Evolutionary conservation across 2,329 filamentous ascomycete genomes (phyloP).

Genomic region (Sphaerulina populicola): DNA sequence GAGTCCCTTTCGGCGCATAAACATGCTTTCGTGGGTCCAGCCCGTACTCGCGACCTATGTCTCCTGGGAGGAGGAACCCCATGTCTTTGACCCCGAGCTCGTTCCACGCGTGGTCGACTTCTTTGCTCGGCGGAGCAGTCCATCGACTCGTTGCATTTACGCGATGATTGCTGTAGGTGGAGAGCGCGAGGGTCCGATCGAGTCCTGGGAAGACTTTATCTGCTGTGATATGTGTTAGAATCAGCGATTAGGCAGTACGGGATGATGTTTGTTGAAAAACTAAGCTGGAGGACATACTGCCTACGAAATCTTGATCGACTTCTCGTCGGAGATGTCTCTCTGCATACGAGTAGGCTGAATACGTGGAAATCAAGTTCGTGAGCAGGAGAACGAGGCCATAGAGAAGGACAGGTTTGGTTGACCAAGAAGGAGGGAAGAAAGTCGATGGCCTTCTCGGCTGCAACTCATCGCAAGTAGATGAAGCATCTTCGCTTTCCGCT

Average conservation of each 20-base stretch:
- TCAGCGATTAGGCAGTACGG: neutral
- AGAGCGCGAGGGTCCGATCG: neutral
- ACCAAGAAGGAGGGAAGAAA: no score
- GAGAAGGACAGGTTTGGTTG: no score
- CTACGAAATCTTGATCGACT: neutral
- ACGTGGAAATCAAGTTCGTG: no score
- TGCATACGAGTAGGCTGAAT: no score
- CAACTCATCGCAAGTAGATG: no score
- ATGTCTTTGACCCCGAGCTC: constrained; percentile 8
- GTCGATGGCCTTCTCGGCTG: no score
- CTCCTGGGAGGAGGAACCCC: constrained; percentile 5
- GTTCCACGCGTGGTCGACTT: constrained; percentile 12
- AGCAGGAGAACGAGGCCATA: no score
- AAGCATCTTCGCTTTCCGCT: no score
- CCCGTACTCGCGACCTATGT: neutral
- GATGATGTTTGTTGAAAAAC: neutral
- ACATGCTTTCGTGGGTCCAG: constrained; percentile 8
- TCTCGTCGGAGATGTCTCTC: no score
- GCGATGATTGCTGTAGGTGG: constrained; percentile 9
- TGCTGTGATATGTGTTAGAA: neutral
- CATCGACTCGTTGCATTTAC: constrained; percentile 2
- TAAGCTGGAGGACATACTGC: neutral
- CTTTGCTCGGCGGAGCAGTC: constrained; percentile 5
- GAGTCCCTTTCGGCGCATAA: neutral
- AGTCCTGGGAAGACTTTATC: neutral